A percentile compares a stretch with the other conserved stretches of the same genome.
Conservation (phyloP, 2,329 filamentous ascomycete species). For the Claviceps purpurea region DNA sequence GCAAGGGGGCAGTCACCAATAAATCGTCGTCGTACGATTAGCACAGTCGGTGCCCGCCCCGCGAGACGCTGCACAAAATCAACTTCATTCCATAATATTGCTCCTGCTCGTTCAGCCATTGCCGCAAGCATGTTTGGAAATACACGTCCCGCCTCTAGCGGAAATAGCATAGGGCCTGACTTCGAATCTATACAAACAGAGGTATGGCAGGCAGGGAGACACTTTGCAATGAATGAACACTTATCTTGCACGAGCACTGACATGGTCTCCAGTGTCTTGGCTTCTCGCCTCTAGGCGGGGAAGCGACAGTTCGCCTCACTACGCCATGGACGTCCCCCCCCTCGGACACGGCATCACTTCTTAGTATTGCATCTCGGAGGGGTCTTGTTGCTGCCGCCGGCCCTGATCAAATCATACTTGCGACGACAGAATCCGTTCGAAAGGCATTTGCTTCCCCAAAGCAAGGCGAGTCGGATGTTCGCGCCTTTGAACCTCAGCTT, state of each 20-base stretch:
- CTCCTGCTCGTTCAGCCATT: slow-evolving; percentile 14
- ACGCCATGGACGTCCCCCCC: slow-evolving; percentile 67
- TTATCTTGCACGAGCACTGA: not conserved
- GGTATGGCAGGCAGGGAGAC: slow-evolving; percentile 29
- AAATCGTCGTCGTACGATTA: not conserved
- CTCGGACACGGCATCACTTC: slow-evolving; percentile 63
- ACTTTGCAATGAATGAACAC: not conserved
- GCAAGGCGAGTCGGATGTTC: slow-evolving; percentile 49
- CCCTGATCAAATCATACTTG: slow-evolving; percentile 64
- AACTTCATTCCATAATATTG: slow-evolving; percentile 13
- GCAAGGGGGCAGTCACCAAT: not conserved
- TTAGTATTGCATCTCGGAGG: slow-evolving; percentile 67
- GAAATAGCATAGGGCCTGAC: slow-evolving; percentile 42
- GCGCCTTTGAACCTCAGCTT: slow-evolving; percentile 59
- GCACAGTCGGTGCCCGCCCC: not conserved
- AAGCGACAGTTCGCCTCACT: slow-evolving; percentile 71
- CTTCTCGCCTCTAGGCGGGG: slow-evolving; percentile 67
- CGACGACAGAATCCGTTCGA: slow-evolving; percentile 64
- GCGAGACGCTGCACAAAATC: not conserved
- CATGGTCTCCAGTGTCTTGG: slow-evolving; percentile 49
- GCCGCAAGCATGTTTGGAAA: slow-evolving; percentile 44
- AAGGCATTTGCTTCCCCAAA: slow-evolving; percentile 54
- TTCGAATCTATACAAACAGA: slow-evolving; percentile 73
- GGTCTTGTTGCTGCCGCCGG: slow-evolving; percentile 80
- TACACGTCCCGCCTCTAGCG: slow-evolving; percentile 29